Evolutionary conservation across 2,329 filamentous ascomycete species (phyloP), one percentile per base, ranked within the genome.

Genomic region (Metarhizium sp.): DNA sequence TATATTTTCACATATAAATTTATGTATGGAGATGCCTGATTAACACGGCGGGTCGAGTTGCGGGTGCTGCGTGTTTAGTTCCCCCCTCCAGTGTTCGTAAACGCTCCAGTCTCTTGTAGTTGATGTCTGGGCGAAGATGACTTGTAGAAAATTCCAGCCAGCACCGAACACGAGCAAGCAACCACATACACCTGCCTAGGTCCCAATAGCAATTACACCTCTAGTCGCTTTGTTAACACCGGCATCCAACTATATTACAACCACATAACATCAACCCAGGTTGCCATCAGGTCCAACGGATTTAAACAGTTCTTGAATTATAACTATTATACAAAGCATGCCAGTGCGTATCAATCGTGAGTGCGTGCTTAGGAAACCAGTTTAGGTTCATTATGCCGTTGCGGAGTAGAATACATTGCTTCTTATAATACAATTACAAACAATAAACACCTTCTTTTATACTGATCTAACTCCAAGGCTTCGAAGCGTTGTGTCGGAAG

Each of bases 401-500:
- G 55, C 43, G 50, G 50, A 58, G 50, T 42, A 47, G 40, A 42
- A 43, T 51, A 54, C 53, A 53, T 14, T 64, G 53, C 40, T 52
- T 46, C 36, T 30, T 20, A 34, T 40, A 25, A 20, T 46, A 51
- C 25, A 47, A 42, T 30, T 53, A 47, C 50, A 55, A 20, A 34
- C 32, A 40, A 25, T 40, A 16, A 29, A 18, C 3, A 6, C 14
- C 10, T 14, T 55, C 34, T 42, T 20, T 25, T 14, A 29, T 56
- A 8, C 6, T 29, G 30, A 5, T 48, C 45, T 51, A 61, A 34
- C 58, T 50, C 54, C 58, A 62, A 2, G 59, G 53, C 55, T 60
- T 63, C 10, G 55, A 50, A 3, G 59, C 36, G 50, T 60, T 60
- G 51, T 63, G 61, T 50, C 67, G 66, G 63, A 71, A 65, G 51